Evolutionary conservation across 148 eudicot genomes (phyloP), one percentile per base, ranked within the genome.

Genomic region (Pharnaceum exiguum): DNA sequence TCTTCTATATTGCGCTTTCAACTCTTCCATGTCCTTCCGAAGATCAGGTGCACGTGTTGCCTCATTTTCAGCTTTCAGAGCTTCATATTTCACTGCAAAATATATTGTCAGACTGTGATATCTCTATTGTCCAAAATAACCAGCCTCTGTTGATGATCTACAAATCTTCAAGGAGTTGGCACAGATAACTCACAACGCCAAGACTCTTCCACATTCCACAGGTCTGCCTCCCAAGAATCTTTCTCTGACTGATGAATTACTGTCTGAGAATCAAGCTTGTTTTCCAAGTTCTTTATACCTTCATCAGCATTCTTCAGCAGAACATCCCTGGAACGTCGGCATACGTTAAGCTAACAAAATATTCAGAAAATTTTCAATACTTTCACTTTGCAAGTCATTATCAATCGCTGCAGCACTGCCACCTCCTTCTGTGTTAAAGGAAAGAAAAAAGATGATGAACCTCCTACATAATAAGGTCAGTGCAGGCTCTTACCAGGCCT

Each of bases 181-280:
- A 56, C n/a, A 28, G 10, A 32, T 31, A 51, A 21, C 52, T 67
- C 82, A 94, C 99, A 78, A 72, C 66, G 76, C 99, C 99, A 94
- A 40, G 95, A 76, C 75, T 89, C 83, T 78, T 94, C 96, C 64
- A 89, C 55, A 67, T 89, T 84, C 72, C 69, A 83, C 52, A 89
- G 76, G 49, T 69, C 84, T 49, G 71, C 48, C 47, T 83, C 93
- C 99, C 91, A 89, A 35, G 72, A 68, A 71, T 80, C 87, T 65
- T 83, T 86, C 49, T 89, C 91, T 27, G 79, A 70, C 44, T 76
- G 83, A 62, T 76, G 70, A 21, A 29, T 64, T 54, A 69, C 51
- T 74, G 68, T 69, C 65, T 80, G 81, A 65, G 89, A 76, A 69
- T 71, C 76, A 65, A 89, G 71, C 78, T 81, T 89, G 75, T 60